Conservation (phyloP, 495 filamentous ascomycete species). For the Hypoxylon lienhwacheense region DNA sequence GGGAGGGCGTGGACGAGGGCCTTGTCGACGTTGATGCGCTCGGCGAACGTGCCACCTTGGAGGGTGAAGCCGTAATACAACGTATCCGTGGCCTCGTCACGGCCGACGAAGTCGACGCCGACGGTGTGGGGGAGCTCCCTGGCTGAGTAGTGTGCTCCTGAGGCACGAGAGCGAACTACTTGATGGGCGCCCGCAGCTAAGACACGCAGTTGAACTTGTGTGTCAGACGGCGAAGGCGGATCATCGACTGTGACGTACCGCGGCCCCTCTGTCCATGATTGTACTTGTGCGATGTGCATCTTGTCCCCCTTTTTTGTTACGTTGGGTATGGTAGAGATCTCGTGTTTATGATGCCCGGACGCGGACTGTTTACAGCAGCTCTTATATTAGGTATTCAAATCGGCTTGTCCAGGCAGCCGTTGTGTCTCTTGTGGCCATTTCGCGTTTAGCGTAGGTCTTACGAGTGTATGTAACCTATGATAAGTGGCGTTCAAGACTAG, state of each 20-base stretch:
- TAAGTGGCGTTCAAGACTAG: slow-evolving; percentile 1
- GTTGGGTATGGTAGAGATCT: too few relatives aligned
- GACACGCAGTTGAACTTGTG: slow-evolving; percentile 37
- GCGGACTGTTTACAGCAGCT: too few relatives aligned
- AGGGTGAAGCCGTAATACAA: slow-evolving; percentile 47
- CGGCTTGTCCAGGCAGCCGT: too few relatives aligned
- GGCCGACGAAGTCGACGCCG: slow-evolving; percentile 46
- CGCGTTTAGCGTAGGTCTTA: background rate
- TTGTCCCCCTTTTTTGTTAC: background rate
- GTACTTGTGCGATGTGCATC: slow-evolving; percentile 34
- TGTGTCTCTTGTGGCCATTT: too few relatives aligned
- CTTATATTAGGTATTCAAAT: too few relatives aligned
- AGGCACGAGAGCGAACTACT: slow-evolving; percentile 48
- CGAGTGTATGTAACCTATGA: background rate
- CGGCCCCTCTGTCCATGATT: slow-evolving; percentile 33
- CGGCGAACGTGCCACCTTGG: slow-evolving; percentile 37
- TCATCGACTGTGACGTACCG: slow-evolving; percentile 28
- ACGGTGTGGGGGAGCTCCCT: slow-evolving; percentile 43
- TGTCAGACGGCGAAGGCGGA: slow-evolving; percentile 28
- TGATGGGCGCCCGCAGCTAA: slow-evolving; percentile 48
- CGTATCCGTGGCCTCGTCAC: slow-evolving; percentile 36
- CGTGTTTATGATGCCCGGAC: too few relatives aligned
- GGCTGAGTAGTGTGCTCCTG: slow-evolving; percentile 46
- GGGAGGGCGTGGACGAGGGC: slow-evolving; percentile 36
- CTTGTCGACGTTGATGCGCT: slow-evolving; percentile 45